Base-by-base conservation (phyloP, 192 early-diverging fungal genomes). In the Podila clonocystis region DNA sequence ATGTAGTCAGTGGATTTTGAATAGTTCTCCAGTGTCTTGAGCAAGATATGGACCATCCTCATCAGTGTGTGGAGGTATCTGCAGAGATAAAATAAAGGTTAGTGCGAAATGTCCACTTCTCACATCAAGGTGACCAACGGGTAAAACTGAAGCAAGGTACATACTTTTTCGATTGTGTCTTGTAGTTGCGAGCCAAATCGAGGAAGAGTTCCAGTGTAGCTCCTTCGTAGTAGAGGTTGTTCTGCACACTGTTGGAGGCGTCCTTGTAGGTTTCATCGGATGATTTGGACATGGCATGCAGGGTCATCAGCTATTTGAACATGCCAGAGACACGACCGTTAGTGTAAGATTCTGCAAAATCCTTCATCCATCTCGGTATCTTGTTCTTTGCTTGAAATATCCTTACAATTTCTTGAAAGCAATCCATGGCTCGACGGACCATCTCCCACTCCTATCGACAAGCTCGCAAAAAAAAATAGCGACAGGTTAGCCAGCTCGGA, bases 211-310 rank as follows among this genome's bases (percentile, higher is more conserved):
- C 92, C 6, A 93, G 70, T 0, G 85, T 88, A 0, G 85, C 82
- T 15, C 88, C 84, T 50, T 93, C 92, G 70, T 94, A 91, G 36
- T 91, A 94, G 29, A 94, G 65, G 63, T 93, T 93, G 65, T 86
- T 89, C 75, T 93, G 93, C 30, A 93, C 83, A 67, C 86, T 85
- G 30, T 88, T 85, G 3, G 93, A 86, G 1, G 86, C 85, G 17
- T 91, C 91, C 3, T 72, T 72, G 55, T 85, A 88, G 8, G 89
- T 85, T 50, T 87, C 82, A 19, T 85, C 74, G 22, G 67, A 55
- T 17, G 85, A 86, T n/a, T 73, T 76, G 19, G 61, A 67, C 92
- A 93, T 93, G 1, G 63, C 85, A 29, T 82, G 71, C 17, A 93
- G 36, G 0, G 86, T 85, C 15, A 85, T 55, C 45, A 91, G 82